These are phyloP conservation scores for Apiospora malaysiana DNA, from an alignment of 2,329 filamentous ascomycete genomes.

Conservation along the genomic window DNA sequence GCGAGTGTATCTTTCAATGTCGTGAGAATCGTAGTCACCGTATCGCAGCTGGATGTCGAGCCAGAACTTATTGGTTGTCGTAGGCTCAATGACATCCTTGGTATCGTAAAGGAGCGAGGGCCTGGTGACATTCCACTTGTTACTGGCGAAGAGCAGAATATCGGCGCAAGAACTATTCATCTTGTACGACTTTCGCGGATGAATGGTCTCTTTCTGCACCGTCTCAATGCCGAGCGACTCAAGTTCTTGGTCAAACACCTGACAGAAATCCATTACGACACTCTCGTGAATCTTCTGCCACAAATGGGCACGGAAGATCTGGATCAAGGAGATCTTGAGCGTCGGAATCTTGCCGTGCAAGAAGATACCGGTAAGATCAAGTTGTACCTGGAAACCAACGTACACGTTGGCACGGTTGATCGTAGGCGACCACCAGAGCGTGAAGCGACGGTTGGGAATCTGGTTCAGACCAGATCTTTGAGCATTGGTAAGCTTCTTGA, in stretches of 20 bases:
- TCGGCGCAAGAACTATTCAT: slow-evolving; percentile 99
- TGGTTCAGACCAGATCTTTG: slow-evolving; percentile 97
- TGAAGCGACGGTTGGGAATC: slow-evolving; percentile 98
- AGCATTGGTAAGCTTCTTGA: slow-evolving; percentile 98
- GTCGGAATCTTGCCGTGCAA: slow-evolving; percentile 99
- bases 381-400: slow-evolving; percentile 98
- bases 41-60: slow-evolving; percentile 95
- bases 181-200: slow-evolving; percentile 99
- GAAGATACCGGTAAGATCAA: slow-evolving; percentile 98
- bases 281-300: slow-evolving; percentile 99
- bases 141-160: slow-evolving; percentile 93
- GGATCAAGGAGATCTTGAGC: slow-evolving; percentile 95
- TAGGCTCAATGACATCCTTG: slow-evolving; percentile 92
- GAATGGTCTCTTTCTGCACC: slow-evolving; percentile 98
- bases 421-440: slow-evolving; percentile 94
- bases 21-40: slow-evolving; percentile 98
- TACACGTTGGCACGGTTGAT: slow-evolving; percentile 98
- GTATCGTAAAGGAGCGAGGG: slow-evolving; percentile 95
- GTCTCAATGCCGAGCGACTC: slow-evolving; percentile 96
- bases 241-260: slow-evolving; percentile 96
- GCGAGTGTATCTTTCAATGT: slow-evolving; percentile 96
- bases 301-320: slow-evolving; percentile 99
- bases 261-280: slow-evolving; percentile 85
- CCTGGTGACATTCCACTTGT: slow-evolving; percentile 98
- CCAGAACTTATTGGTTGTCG: slow-evolving; percentile 99